Base-by-base conservation (phyloP, 495 filamentous ascomycete genomes). In the Jackrogersella multiformis region DNA sequence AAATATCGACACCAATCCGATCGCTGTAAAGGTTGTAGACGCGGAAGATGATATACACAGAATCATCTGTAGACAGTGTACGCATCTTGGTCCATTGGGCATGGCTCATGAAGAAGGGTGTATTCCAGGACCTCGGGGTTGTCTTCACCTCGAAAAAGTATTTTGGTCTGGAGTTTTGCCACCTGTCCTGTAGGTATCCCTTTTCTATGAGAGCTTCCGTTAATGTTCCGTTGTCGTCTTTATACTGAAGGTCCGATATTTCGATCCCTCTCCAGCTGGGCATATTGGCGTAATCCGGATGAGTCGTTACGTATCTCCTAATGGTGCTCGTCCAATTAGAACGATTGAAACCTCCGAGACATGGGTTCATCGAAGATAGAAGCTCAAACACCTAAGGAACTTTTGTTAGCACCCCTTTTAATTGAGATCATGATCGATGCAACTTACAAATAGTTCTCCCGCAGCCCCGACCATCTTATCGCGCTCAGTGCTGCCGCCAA, bases 111-210 rank as follows among this genome's bases (percentile, higher is more conserved):
- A 55, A 82, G 53, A 84, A 82, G 5, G 74, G 72, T 8, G 70
- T 77, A 4, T 64, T 67, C 32, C 73, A 80, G 2, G 69, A 36
- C 7, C 63, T 65, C 2, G 78, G 79, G 0, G 81, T 83, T n/a
- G 80, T 69, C 64, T 83, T 85, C 34, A 85, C 81, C 55, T 84
- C 81, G 35, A 84, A 77, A 39, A 69, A 79, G 57, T 79, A 84
- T 24, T 72, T 53, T 9, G 78, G 81, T 2, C 42, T 58, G 4
- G 13, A 42, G 13, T 55, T 63, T 1, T 2, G 0, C 78, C 79
- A 81, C 2, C 16, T 35, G 3, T 62, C 21, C 0, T 9, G 2
- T 15, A 83, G 66, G 46, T 81, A 79, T 0, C 72, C 77, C 7
- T 66, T 61, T 9, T 72, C 52, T n/a, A 81, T 72, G 9, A 82